Base-by-base conservation (phyloP, 805 yeast genomes). In the Lachancea dasiensis region DNA sequence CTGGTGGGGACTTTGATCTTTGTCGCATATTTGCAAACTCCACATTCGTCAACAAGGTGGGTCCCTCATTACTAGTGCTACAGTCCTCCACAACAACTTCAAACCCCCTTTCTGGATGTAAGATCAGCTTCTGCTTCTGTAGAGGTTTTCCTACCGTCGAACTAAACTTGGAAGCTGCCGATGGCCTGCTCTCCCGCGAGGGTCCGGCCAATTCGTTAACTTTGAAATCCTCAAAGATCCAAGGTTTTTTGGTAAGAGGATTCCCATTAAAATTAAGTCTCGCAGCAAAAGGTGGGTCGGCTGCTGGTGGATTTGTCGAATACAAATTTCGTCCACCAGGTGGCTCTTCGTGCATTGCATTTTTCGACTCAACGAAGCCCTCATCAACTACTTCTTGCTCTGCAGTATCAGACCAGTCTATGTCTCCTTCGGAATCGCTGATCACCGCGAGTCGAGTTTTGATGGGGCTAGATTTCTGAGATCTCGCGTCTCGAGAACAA, bases 1-100 rank as follows among this genome's bases (percentile, higher is more conserved):
- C 82, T 0, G 78, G 78, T 1, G 82, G 83, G 1, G 75, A 64
- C 3, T 63, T 62, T 0, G 68, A 66, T 29, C 69, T 54, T 5
- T 48, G 52, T 49, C 63, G 58, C 17, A 52, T 26, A 32, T 60
- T 54, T 14, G 52, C 60, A 35, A 59, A 59, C 6, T 23, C 29
- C 9, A 6, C 29, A 13, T 43, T 40, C 3, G 39, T 41, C 7
- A 50, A 37, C 29, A 59, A 57, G 3, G 54, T 41, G 4, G 56
- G 47, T 14, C 39, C 44, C 10, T 34, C 33, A 21, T 40, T 36
- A 15, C 7, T 17, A 9, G 10, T 15, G 11, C 14, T n/a, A 5
- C 3, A 8, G 11, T 23, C 15, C 14, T 28, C 31, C 6, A 14
- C 18, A 19, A 38, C 30, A 18, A 32, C 15, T 27, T 32, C 29